phyloP scores from a whole-genome alignment of 495 filamentous ascomycete genomes.

The Pyrenula massariospora region DNA sequence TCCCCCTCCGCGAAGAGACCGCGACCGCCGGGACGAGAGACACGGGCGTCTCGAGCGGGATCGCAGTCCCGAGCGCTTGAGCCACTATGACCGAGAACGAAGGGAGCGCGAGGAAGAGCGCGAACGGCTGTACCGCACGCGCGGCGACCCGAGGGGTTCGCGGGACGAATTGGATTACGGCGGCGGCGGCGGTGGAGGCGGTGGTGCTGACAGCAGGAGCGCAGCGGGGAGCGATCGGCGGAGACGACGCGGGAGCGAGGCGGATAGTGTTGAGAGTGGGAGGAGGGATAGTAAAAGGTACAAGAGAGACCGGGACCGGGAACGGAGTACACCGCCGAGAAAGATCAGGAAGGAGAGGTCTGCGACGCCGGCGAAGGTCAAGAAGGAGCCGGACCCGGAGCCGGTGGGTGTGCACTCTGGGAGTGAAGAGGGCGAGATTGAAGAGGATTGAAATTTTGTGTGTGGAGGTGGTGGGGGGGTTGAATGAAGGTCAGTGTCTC shows the following conservation, averaged over 20 bases:
- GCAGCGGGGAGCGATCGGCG: conserved; percentile 44
- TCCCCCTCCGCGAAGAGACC: conserved; percentile 35
- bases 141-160: conserved; percentile 62
- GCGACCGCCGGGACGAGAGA: conserved; percentile 24
- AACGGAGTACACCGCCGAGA: conserved; percentile 13
- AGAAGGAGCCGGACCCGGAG: conserved; percentile 37
- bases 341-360: conserved; percentile 35
- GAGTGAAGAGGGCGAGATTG: conserved; percentile 97
- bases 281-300: conserved; percentile 46
- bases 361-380: conserved; percentile 26
- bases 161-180: conserved; percentile 82
- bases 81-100: conserved; percentile 58
- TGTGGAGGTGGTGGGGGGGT: too few relatives aligned
- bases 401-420: conserved; percentile 66
- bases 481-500: neutral
- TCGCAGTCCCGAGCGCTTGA: conserved; percentile 42
- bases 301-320: conserved; percentile 51
- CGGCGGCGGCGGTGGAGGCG: too few relatives aligned
- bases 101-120: conserved; percentile 76
- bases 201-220: conserved; percentile 53
- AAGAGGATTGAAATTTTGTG: conserved; percentile 71
- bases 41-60: conserved; percentile 37
- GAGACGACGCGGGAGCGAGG: conserved; percentile 57
- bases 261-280: conserved; percentile 55
- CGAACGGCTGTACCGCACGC: conserved; percentile 70